Evolutionary conservation across 495 filamentous ascomycete genomes (phyloP), one percentile per base, ranked within the genome.

Genomic region (Aspergillus nidulans): DNA sequence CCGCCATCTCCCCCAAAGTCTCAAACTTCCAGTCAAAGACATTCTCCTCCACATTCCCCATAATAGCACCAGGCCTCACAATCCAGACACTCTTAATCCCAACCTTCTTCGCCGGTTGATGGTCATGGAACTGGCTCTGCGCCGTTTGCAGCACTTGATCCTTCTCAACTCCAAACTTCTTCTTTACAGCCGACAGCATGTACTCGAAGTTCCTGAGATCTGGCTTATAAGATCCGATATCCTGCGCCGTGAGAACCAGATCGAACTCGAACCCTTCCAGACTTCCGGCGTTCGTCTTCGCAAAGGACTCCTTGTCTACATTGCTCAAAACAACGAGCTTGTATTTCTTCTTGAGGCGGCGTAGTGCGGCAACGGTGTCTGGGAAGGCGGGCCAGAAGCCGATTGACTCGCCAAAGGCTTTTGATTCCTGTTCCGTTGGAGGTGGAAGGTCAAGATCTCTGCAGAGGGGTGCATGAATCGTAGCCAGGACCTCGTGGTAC

Each of bases 141-240:
- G 88, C 90, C 1, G 85, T 84, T 63, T 89, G 84, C 65, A 88
- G 58, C 34, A 92, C 69, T 61, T 85, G 71, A 0, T 66, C 75
- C 51, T 73, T 73, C 20, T 74, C 70, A 6, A 80, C 65, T 0
- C 79, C 84, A 55, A 89, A 80, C 7, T 80, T 76, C n/a, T 60
- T 55, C 62, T 79, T 67, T 16, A 81, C 76, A 9, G 78, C 72
- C 13, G 55, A 47, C 20, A 89, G 71, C 67, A 91, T 65, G 53
- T 86, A 88, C 49, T 76, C 66, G 59, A 92, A 95, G 58, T 90
- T 91, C 28, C 56, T 54, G 30, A 72, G 62, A 53, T 77, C 73
- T 0, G 90, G 90, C 73, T 92, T 94, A 65, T 92, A 94, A 7
- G 71, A 75, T 9, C 89, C 87, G 30, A 92, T 81, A 39, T 86